Conservation (phyloP, 1,284 basidiomycete species). For the Austroboletus niveus region DNA sequence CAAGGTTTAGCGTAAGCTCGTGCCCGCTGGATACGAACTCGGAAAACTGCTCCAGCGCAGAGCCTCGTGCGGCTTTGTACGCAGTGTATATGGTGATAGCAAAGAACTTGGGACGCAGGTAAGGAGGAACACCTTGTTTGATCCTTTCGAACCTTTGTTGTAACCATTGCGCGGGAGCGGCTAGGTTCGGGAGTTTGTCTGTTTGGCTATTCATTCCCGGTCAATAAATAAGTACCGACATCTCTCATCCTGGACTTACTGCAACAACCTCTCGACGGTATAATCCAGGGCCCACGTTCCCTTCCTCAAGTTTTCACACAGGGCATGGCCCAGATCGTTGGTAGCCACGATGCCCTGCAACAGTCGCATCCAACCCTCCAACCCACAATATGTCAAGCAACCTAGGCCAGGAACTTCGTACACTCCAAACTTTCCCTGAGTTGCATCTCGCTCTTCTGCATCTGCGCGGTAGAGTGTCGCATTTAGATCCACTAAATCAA, state of each 20-base stretch:
- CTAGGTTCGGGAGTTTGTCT: constrained; percentile 64
- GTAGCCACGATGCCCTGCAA: constrained; percentile 77
- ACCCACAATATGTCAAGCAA: constrained; percentile 81
- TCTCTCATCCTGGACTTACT: constrained; percentile 47
- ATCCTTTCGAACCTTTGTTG: constrained; percentile 81
- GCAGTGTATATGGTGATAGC: constrained; percentile 85
- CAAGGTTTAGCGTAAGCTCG: constrained; percentile 86
- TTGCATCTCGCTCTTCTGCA: constrained; percentile 88
- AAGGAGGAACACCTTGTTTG: constrained; percentile 71
- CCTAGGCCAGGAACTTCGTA: constrained; percentile 79
- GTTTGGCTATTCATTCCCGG: constrained; percentile 53
- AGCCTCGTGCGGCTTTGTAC: constrained; percentile 83
- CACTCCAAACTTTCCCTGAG: constrained; percentile 65
- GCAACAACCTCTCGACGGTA: constrained; percentile 64
- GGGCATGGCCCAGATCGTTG: constrained; percentile 90
- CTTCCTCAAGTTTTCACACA: constrained; percentile 82
- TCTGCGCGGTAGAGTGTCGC: constrained; percentile 81
- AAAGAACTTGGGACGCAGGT: constrained; percentile 92
- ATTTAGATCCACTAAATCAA: constrained; percentile 89
- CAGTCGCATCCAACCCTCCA: constrained; percentile 95
- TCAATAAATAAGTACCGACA: neutral
- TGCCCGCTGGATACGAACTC: constrained; percentile 84
- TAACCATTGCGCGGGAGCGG: constrained; percentile 76
- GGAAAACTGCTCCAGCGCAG: constrained; percentile 82
- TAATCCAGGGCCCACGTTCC: constrained; percentile 93